Evolutionary conservation across 345 rosid species (phyloP), one percentile per base, ranked within the genome.

Genomic region (Pugionium dolabratum): DNA sequence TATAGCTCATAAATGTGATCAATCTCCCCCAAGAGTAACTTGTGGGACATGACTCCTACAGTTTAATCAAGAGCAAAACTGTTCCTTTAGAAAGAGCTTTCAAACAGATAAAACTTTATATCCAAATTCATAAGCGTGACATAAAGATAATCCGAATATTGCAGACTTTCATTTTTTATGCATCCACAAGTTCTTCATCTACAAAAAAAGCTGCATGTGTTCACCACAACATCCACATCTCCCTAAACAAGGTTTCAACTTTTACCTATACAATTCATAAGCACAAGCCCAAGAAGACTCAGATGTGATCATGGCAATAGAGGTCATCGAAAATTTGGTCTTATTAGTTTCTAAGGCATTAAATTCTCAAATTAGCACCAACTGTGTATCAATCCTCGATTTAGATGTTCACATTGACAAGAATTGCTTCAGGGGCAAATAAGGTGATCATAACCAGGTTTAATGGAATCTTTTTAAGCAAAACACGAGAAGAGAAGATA

Each of bases 121-220:
- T 35, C 62, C 57, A 53, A 52, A 54, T 62, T 39, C 62, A 44
- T 43, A 57, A 27, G 64, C 54, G 11, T 37, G 29, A 34, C 64
- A 49, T 46, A 36, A 55, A 44, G 32, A 35, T 59, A 48, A 4
- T 6, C 28, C 43, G 1, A 32, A 41, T 10, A 58, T 5, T 31
- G 58, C 35, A 48, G 2, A 41, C 28, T 64, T 29, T 65, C 51
- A 33, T 54, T 60, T 43, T 35, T 52, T 41, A 70, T 70, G 26
- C 55, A 48, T 37, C 44, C 31, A 70, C 68, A 62, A 35, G 56
- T 53, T 70, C 60, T 43, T 53, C 68, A 54, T 60, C 66, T 61
- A 11, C 54, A 60, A 51, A 4, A 42, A 57, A 5, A 59, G 11
- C 3, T n/a, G 27, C 25, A 9, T 34, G 8, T 28, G 36, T 33